Evolutionary conservation across 192 early-diverging fungal genomes (phyloP).

Genomic region (Glomus cerebriforme): DNA sequence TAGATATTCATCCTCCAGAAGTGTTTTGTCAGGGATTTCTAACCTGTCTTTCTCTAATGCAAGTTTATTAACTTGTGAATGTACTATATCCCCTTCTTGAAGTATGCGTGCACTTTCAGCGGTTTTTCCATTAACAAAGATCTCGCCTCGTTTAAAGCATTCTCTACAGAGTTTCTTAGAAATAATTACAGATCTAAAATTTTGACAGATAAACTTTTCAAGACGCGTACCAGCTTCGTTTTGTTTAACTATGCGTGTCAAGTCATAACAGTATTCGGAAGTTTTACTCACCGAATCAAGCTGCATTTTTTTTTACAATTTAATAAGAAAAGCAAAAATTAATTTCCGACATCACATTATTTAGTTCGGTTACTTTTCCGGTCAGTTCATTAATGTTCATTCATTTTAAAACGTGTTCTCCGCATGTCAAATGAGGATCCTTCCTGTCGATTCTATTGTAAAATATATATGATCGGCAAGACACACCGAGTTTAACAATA

Average conservation of each 20-base stretch:
- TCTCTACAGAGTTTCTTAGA: constrained; percentile 1
- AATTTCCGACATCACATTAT: no score
- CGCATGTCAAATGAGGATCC: no score
- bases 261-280: not conserved
- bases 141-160: constrained; percentile 18
- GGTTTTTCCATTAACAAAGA: not conserved
- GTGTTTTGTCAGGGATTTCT: not conserved
- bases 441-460: no score
- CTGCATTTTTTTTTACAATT: not conserved
- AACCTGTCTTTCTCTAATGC: not conserved
- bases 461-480: no score
- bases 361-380: no score
- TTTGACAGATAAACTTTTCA: constrained; percentile 4
- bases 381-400: no score
- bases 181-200: constrained; percentile 23
- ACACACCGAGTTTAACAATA: no score
- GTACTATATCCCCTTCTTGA: not conserved
- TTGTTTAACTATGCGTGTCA: constrained; percentile 18
- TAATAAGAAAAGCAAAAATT: no score
- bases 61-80: not conserved
- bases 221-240: constrained; percentile 3
- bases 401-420: no score
- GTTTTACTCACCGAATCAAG: not conserved
- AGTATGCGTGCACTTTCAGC: constrained; percentile 1
- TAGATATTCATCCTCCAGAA: constrained; percentile 7